A percentile compares a stretch with the other conserved stretches of the same genome.
phyloP scores from a whole-genome alignment of 768 basidiomycete genomes.

The Hortiboletus campestris region DNA sequence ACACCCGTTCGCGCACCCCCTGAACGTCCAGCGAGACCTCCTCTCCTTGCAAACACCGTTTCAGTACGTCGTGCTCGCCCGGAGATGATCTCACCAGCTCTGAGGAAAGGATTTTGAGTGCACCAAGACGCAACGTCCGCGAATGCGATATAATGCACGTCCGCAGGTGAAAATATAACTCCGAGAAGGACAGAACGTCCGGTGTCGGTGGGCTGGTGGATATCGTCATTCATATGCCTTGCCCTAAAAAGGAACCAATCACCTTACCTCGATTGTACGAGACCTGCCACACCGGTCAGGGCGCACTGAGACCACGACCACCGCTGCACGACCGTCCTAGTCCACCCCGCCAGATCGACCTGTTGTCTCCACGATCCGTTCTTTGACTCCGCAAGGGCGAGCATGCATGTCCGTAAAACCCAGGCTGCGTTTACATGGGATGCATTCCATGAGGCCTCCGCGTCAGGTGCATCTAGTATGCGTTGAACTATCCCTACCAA shows the following conservation, averaged over 20 bases:
- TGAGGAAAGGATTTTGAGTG: slow-evolving; percentile 63
- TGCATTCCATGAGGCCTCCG: slow-evolving; percentile 32
- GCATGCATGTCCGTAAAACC: slow-evolving; percentile 61
- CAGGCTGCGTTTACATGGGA: slow-evolving; percentile 47
- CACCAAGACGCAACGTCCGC: slow-evolving; percentile 56
- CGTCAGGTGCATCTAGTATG: slow-evolving; percentile 32
- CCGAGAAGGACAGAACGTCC: slow-evolving; percentile 38
- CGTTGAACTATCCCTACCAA: slow-evolving; percentile 46
- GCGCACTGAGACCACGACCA: slow-evolving; percentile 63
- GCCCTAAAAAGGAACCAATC: not conserved
- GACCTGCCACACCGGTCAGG: slow-evolving; percentile 50
- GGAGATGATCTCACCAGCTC: slow-evolving; percentile 43
- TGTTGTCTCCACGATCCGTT: slow-evolving; percentile 44
- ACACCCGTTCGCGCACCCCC: slow-evolving; percentile 80
- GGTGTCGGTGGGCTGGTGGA: slow-evolving; percentile 18
- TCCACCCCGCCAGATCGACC: slow-evolving; percentile 53
- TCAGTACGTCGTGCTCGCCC: slow-evolving; percentile 52
- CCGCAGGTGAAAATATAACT: slow-evolving; percentile 53
- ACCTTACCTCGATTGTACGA: slow-evolving; percentile 47
- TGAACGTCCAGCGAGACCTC: slow-evolving; percentile 73
- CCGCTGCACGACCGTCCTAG: slow-evolving; percentile 37
- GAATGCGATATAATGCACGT: slow-evolving; percentile 71
- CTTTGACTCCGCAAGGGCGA: slow-evolving; percentile 41
- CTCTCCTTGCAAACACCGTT: slow-evolving; percentile 76
- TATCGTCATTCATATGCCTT: not conserved